These are phyloP conservation scores for Elsinoe ampelina DNA, from an alignment of 2,329 filamentous ascomycete genomes.

Conservation along the genomic window DNA sequence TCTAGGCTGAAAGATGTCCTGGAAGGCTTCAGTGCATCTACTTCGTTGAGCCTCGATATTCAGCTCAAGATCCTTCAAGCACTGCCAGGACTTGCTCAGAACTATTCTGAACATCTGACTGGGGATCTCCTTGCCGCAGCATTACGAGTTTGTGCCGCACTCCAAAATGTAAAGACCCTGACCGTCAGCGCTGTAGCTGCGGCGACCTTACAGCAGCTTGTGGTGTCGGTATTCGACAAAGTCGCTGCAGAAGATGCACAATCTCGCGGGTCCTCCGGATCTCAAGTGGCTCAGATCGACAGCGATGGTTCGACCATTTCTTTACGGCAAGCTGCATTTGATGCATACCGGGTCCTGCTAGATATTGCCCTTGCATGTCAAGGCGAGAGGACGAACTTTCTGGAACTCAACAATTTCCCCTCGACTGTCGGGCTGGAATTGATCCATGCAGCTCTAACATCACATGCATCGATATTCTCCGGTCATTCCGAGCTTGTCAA, in stretches of 20 bases:
- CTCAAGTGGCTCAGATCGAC: conserved; percentile 57
- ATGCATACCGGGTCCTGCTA: conserved; percentile 80
- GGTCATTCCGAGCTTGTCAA: conserved; percentile 71
- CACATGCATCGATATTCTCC: conserved; percentile 71
- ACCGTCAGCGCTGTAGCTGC: conserved; percentile 94
- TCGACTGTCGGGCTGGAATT: conserved; percentile 82
- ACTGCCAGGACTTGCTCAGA: conserved; percentile 78
- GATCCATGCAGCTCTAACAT: conserved; percentile 81
- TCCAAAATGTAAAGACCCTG: conserved; percentile 85
- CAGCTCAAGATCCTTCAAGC: conserved; percentile 94
- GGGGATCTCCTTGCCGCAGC: conserved; percentile 73
- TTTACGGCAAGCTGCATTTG: conserved; percentile 67
- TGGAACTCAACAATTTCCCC: conserved; percentile 68
- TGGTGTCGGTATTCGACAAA: conserved; percentile 89
- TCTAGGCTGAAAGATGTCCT: conserved; percentile 76
- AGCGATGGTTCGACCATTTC: conserved; percentile 55
- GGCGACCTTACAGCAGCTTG: conserved; percentile 89
- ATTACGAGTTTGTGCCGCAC: conserved; percentile 80
- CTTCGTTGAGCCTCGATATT: conserved; percentile 65
- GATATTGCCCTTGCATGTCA: conserved; percentile 85
- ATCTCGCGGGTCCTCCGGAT: conserved; percentile 35
- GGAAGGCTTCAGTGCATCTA: conserved; percentile 77
- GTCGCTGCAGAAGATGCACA: conserved; percentile 71
- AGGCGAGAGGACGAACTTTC: conserved; percentile 70
- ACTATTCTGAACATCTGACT: conserved; percentile 73